These are phyloP conservation scores for Arthrobotrys sphaeroides DNA, from an alignment of 2,329 filamentous ascomycete species.

Conservation along the genomic window DNA sequence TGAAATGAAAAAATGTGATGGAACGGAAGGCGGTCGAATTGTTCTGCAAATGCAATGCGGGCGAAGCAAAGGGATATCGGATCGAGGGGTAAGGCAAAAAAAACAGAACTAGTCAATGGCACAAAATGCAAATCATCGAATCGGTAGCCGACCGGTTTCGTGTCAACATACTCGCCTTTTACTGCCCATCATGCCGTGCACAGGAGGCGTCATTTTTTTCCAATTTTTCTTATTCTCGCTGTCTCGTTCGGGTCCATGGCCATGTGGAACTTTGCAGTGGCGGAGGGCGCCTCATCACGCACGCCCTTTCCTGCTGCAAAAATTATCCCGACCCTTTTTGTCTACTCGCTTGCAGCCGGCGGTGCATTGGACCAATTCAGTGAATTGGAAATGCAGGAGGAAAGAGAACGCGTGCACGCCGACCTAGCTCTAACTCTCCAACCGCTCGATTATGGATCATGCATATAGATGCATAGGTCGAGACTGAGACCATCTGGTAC, in stretches of 20 bases:
- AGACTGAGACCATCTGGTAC: conserved; percentile 1
- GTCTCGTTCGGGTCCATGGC: neutral
- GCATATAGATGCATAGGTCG: neutral
- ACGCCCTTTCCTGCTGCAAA: neutral
- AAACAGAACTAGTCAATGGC: neutral
- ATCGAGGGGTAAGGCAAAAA: neutral
- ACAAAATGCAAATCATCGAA: neutral
- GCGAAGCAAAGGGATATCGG: conserved; percentile 4
- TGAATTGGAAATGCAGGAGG: conserved; percentile 35
- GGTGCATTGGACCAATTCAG: neutral
- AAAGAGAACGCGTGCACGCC: neutral
- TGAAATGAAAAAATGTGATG: conserved; percentile 15
- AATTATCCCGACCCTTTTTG: neutral
- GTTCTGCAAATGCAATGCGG: conserved; percentile 27
- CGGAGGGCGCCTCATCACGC: conserved; percentile 20
- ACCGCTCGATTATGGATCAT: conserved; percentile 6
- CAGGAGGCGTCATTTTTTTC: conserved; percentile 50
- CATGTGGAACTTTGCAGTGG: conserved; percentile 18
- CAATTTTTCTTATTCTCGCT: neutral
- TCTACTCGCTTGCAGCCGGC: neutral
- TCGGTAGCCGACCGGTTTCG: conserved; percentile 12
- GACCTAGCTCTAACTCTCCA: neutral
- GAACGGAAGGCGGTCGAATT: conserved; percentile 4
- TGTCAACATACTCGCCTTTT: conserved; percentile 7
- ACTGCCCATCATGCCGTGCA: conserved; percentile 31